Evolutionary conservation across 345 rosid species (phyloP).

Genomic region (Moricandia arvensis): DNA sequence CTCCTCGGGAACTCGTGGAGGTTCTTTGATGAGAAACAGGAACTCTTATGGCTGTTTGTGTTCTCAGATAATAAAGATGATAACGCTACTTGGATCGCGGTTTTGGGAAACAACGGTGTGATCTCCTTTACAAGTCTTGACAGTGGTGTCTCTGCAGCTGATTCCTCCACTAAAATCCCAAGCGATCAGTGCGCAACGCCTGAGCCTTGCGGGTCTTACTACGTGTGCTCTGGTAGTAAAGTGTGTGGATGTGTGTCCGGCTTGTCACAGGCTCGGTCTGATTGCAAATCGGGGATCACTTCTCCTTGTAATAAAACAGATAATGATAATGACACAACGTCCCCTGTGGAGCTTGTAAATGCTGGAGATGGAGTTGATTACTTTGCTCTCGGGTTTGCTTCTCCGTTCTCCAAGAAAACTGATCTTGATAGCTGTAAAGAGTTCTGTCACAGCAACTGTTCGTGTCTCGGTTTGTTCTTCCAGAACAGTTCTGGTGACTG

Average conservation of each 20-base stretch:
- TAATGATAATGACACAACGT: conserved; percentile 17
- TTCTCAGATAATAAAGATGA: conserved; percentile 38
- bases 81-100: conserved; percentile 73
- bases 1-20: conserved; percentile 74
- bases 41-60: conserved; percentile 55
- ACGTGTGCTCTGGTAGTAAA: conserved; percentile 50
- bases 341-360: conserved; percentile 47
- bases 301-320: conserved; percentile 58
- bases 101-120: conserved; percentile 60
- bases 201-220: conserved; percentile 62
- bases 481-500: conserved; percentile 66
- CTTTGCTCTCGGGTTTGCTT: conserved; percentile 56
- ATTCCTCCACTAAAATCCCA: conserved; percentile 59
- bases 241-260: conserved; percentile 64
- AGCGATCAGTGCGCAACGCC: conserved; percentile 64
- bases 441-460: conserved; percentile 66
- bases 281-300: conserved; percentile 55
- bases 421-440: conserved; percentile 62
- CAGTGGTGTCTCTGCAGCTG: conserved; percentile 14
- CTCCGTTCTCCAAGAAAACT: conserved; percentile 51
- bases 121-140: conserved; percentile 59
- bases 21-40: conserved; percentile 56
- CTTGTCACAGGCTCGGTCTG: conserved; percentile 33
- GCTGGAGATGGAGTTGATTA: conserved; percentile 59
- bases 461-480: conserved; percentile 73